Evolutionary conservation across 2,329 filamentous ascomycete genomes (phyloP), one percentile per base, ranked within the genome.

Genomic region (Whalleya microplaca): DNA sequence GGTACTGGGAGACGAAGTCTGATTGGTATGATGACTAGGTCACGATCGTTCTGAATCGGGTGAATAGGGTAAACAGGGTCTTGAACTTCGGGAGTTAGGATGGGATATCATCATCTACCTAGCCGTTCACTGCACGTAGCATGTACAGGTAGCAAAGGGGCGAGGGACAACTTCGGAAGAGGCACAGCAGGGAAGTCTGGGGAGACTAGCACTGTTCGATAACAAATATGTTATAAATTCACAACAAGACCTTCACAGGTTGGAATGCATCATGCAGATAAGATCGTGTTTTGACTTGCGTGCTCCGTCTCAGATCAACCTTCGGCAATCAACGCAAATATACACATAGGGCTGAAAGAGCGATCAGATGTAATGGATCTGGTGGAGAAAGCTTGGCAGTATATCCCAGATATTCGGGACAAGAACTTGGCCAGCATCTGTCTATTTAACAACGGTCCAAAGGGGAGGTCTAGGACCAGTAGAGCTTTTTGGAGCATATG

Each of bases 41-140:
- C 19, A 32, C 45, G 41, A 45, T 58, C 51, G 37, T 29, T 48
- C 46, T 18, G 43, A 40, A 45, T 29, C 32, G n/a, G 41, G 18
- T 32, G 37, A 27, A 14, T 45, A 53, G 50, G 40, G 21, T 23
- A 44, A n/a, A 43, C 4, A 44, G 41, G 23, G 48, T 37, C 41
- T 53, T 59, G 59, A 59, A 59, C 50, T 56, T 41, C 58, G 57
- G 56, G 59, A 55, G 59, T 61, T 61, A 41, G 47, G 52, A 42
- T 14, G 55, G 45, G 23, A 50, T 47, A 48, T 47, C 23, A 21
- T 44, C 21, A 27, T 47, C 46, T 55, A 14, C 21, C 44, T 55
- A 49, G 53, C 55, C 55, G 29, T 57, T 58, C 53, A 47, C 40
- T 61, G 45, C 52, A 55, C 50, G 53, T 21, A 54, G 7, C 32